Percentiles rank a stretch among this genome's conserved stretches.
Conservation (phyloP, 2,329 filamentous ascomycete species). For the Neonectria magnoliae region DNA sequence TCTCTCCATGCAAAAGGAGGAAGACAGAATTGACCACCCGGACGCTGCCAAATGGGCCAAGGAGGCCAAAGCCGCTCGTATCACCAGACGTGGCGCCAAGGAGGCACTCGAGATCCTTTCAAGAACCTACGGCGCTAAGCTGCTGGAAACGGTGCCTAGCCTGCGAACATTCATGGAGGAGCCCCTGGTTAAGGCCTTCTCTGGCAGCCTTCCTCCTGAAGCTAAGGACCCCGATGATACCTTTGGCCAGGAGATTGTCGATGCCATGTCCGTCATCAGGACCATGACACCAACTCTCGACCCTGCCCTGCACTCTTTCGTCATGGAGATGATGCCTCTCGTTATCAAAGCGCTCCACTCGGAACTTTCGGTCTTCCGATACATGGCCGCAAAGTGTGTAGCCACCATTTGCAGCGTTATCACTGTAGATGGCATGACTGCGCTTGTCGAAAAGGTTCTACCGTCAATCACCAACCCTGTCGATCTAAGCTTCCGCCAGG, state of each 20-base stretch:
- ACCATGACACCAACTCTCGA: constrained; percentile 94
- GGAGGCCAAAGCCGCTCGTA: constrained; percentile 87
- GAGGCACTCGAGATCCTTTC: constrained; percentile 92
- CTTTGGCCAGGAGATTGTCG: constrained; percentile 91
- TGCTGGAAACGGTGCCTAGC: constrained; percentile 87
- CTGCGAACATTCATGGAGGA: constrained; percentile 83
- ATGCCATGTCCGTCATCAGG: constrained; percentile 91
- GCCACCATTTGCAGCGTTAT: constrained; percentile 98
- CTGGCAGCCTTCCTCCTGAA: constrained; percentile 74
- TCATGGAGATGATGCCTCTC: constrained; percentile 84
- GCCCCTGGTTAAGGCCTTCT: constrained; percentile 80
- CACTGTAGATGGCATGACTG: constrained; percentile 93
- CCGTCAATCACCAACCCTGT: constrained; percentile 91
- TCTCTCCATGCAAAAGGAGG: constrained; percentile 94
- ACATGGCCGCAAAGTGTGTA: constrained; percentile 96
- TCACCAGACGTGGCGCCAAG: constrained; percentile 92
- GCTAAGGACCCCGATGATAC: constrained; percentile 78
- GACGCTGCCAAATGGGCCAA: constrained; percentile 90
- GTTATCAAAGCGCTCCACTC: constrained; percentile 90
- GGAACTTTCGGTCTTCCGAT: constrained; percentile 89
- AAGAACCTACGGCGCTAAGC: constrained; percentile 76
- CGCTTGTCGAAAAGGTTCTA: constrained; percentile 90
- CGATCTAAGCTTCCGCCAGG: constrained; percentile 89
- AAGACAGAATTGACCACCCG: constrained; percentile 91
- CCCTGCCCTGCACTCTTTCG: constrained; percentile 77